A percentile compares a stretch with the other conserved stretches of the same genome.
These are phyloP conservation scores for Trichophyton mentagrophytes DNA, from an alignment of 2,329 filamentous ascomycete genomes.

Conservation along the genomic window DNA sequence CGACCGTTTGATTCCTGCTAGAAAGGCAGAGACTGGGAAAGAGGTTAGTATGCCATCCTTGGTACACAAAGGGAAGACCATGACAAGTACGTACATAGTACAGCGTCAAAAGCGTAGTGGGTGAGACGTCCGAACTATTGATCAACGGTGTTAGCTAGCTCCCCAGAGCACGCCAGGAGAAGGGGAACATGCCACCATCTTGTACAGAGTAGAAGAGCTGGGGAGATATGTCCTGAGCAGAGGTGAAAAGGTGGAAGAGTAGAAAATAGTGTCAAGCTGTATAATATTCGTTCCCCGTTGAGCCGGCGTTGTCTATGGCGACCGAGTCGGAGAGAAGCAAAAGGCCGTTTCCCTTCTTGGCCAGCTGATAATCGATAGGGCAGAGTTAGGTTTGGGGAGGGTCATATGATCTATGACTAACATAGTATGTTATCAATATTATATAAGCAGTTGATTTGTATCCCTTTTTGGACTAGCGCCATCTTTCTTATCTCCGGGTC, in stretches of 20 bases:
- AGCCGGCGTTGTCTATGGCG: neutral
- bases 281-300: neutral
- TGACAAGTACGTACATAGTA: slow-evolving; percentile 54
- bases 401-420: neutral
- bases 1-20: slow-evolving; percentile 93
- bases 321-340: neutral
- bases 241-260: neutral
- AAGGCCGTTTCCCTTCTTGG: neutral
- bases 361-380: neutral
- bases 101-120: slow-evolving; percentile 93
- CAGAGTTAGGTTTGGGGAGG: no score
- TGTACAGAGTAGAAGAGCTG: slow-evolving; percentile 12
- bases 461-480: neutral
- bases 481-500: neutral
- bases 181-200: slow-evolving; percentile 35
- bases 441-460: neutral
- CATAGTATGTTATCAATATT: neutral
- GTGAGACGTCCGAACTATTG: slow-evolving; percentile 79
- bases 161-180: slow-evolving; percentile 33
- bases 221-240: neutral
- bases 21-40: slow-evolving; percentile 71
- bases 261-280: neutral
- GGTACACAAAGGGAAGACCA: neutral
- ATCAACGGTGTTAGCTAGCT: slow-evolving; percentile 44
- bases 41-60: neutral